phyloP scores from a whole-genome alignment of 2,329 filamentous ascomycete species.

The Rutstroemia sydowiana region DNA sequence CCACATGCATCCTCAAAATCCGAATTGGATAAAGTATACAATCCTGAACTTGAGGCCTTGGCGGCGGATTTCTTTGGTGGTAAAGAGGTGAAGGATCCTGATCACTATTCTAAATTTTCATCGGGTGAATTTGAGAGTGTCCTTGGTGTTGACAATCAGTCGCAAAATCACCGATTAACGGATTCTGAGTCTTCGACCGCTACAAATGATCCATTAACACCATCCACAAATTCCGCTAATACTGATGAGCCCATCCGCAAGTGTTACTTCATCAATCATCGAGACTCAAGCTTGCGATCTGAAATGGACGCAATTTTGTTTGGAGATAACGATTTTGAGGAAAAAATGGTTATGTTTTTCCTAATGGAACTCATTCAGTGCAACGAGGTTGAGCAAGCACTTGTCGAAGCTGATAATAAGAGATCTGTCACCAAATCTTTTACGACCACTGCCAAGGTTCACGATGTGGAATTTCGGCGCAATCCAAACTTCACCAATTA shows the following conservation, averaged over 20 bases:
- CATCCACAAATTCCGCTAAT: not conserved
- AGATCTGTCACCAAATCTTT: not conserved
- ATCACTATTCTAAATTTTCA: not conserved
- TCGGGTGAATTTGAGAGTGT: not conserved
- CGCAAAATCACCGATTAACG: not conserved
- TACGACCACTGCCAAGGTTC: not conserved
- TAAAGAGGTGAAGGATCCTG: not conserved
- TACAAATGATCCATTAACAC: too few relatives aligned
- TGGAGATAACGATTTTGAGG: not conserved
- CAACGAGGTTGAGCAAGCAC: conserved; percentile 1
- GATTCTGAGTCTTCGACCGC: not conserved
- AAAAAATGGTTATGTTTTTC: not conserved
- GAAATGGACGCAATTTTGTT: not conserved
- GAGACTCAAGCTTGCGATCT: not conserved
- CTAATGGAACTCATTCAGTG: not conserved
- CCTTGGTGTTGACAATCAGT: not conserved
- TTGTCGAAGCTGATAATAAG: not conserved
- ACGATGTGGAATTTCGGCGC: conserved; percentile 1
- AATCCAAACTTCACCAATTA: not conserved
- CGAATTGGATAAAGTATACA: not conserved
- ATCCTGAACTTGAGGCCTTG: conserved; percentile 8
- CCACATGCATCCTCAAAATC: too few relatives aligned
- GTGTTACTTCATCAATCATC: not conserved
- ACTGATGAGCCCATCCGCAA: not conserved
- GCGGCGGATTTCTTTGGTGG: conserved; percentile 15